These are phyloP conservation scores for Suhomyces panamericanus DNA, from an alignment of 1,139 yeast species.

Conservation along the genomic window DNA sequence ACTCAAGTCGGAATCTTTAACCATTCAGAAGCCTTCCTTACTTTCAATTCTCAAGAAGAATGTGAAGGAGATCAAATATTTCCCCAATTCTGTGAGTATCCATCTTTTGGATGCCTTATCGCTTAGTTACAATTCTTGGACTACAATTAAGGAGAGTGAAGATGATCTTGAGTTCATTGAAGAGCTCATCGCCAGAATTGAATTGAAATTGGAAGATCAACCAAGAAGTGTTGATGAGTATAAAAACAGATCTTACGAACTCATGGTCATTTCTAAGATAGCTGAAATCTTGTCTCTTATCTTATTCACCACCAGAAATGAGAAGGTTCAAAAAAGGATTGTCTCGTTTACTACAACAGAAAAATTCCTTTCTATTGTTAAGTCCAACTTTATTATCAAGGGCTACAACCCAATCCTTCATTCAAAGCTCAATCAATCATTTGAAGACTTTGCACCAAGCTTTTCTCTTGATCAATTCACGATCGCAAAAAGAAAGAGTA, in stretches of 20 bases:
- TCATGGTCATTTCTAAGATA: conserved; percentile 62
- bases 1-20: conserved; percentile 8
- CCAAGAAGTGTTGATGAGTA: conserved; percentile 26
- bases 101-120: conserved; percentile 67
- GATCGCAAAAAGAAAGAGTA: conserved; percentile 47
- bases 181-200: conserved; percentile 46
- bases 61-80: conserved; percentile 50
- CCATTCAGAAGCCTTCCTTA: conserved; percentile 41
- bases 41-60: conserved; percentile 61
- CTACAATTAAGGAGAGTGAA: conserved; percentile 49
- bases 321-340: conserved; percentile 42
- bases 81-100: conserved; percentile 58
- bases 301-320: conserved; percentile 58
- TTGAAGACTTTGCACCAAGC: conserved; percentile 50
- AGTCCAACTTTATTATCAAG: conserved; percentile 31
- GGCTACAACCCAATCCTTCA: conserved; percentile 44
- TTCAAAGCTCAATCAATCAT: conserved; percentile 41
- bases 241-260: conserved; percentile 53
- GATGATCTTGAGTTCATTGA: conserved; percentile 53
- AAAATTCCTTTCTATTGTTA: conserved; percentile 32
- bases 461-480: conserved; percentile 54
- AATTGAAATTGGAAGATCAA: conserved; percentile 24
- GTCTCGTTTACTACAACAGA: conserved; percentile 42
- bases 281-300: conserved; percentile 75
- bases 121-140: conserved; percentile 68